Evolutionary conservation across 306 rosid species (phyloP).

Genomic region (Vicia villosa): DNA sequence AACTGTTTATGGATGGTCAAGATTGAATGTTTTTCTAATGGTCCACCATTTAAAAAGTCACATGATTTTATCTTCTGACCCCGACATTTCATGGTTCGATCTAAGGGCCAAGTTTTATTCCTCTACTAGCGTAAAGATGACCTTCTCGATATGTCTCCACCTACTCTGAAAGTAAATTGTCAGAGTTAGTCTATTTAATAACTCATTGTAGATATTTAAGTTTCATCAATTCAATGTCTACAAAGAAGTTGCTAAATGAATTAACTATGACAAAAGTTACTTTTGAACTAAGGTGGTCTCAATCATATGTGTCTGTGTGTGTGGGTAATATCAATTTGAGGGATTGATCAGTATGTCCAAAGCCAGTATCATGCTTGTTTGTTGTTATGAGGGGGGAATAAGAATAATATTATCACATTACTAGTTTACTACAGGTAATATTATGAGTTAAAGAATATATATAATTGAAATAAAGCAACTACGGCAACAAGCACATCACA

Average conservation of each 20-base stretch:
- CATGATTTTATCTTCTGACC: neutral
- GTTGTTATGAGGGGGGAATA: too few relatives aligned
- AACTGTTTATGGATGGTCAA: neutral
- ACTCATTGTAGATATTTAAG: too few relatives aligned
- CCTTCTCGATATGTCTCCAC: conserved; percentile 1
- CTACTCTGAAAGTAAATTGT: too few relatives aligned
- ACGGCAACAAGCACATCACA: too few relatives aligned
- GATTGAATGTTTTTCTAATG: neutral
- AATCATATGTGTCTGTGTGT: too few relatives aligned
- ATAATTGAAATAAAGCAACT: too few relatives aligned
- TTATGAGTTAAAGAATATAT: too few relatives aligned
- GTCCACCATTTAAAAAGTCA: neutral
- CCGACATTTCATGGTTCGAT: neutral
- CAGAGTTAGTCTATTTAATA: too few relatives aligned
- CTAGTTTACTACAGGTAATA: too few relatives aligned
- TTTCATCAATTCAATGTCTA: too few relatives aligned
- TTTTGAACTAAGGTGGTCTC: neutral
- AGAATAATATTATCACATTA: too few relatives aligned
- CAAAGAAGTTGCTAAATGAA: neutral
- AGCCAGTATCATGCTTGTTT: neutral
- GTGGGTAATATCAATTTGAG: neutral
- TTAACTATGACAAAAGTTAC: neutral
- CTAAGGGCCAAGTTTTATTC: neutral
- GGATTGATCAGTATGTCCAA: neutral
- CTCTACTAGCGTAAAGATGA: neutral